Percentiles rank a stretch among this genome's conserved stretches.
Evolutionary conservation across 108 stramenopile species (phyloP).

Genomic region (Aurantiochytrium sp.): DNA sequence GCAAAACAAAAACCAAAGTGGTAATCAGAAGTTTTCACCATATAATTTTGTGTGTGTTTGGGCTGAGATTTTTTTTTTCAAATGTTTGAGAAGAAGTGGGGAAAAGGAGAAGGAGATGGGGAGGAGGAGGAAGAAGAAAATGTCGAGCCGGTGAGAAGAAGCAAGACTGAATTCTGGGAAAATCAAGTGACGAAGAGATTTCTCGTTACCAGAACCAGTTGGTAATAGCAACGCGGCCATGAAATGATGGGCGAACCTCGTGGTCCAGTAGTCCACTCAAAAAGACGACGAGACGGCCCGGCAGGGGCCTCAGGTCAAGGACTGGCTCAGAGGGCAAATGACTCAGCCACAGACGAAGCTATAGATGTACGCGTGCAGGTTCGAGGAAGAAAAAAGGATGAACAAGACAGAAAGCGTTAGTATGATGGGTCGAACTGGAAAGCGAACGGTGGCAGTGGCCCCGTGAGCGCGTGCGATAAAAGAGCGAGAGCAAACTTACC

Average conservation of each 20-base stretch:
- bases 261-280: neutral
- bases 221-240: neutral
- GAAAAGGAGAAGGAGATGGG: neutral
- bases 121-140: neutral
- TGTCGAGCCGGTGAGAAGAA: neutral
- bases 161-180: neutral
- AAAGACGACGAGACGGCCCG: neutral
- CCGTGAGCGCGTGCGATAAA: too few species aligned
- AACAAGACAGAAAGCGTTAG: too few species aligned
- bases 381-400: too few species aligned
- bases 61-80: too few species aligned
- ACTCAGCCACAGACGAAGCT: neutral
- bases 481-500: neutral
- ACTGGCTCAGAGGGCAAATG: neutral
- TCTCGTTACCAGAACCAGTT: conserved; percentile 4
- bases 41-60: too few species aligned
- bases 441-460: too few species aligned
- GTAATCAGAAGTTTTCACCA: too few species aligned
- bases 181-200: too few species aligned
- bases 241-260: neutral
- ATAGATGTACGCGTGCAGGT: neutral
- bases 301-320: neutral
- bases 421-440: too few species aligned
- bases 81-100: neutral
- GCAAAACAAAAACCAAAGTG: too few species aligned